Conservation (phyloP, 2,329 filamentous ascomycete genomes). For the Diaporthe citriasiana region DNA sequence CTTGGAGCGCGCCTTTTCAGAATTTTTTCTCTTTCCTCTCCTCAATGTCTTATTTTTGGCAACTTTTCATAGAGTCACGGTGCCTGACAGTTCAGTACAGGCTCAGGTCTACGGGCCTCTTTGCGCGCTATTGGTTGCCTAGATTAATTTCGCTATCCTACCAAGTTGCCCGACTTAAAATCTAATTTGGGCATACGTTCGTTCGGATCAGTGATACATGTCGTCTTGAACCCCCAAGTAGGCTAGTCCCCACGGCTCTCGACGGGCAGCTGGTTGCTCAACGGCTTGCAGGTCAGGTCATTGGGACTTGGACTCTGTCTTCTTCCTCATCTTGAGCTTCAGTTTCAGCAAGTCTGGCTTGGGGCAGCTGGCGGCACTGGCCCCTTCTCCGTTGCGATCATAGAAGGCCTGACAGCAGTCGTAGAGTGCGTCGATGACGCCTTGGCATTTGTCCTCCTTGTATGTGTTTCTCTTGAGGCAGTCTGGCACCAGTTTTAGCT, state of each 20-base stretch:
- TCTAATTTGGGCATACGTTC: conserved; percentile 55
- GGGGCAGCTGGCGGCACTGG: conserved; percentile 86
- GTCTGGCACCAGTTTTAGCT: conserved; percentile 62
- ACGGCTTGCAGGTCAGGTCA: conserved; percentile 5
- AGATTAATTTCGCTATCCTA: conserved; percentile 84
- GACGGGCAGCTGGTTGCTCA: background rate
- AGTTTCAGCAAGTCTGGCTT: conserved; percentile 83
- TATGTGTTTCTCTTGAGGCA: conserved; percentile 89
- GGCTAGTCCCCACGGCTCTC: background rate
- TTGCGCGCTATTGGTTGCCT: conserved; percentile 98
- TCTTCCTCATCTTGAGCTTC: conserved; percentile 82
- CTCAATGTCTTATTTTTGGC: conserved; percentile 81
- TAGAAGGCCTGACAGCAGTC: conserved; percentile 96
- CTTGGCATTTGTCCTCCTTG: conserved; percentile 86
- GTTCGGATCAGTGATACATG: conserved; percentile 56
- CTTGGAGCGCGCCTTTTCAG: conserved; percentile 45
- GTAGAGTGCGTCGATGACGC: conserved; percentile 86
- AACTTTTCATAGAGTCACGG: conserved; percentile 99
- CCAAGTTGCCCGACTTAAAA: conserved; percentile 74
- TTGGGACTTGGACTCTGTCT: conserved; percentile 39
- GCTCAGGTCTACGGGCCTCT: conserved; percentile 88
- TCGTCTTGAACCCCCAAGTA: background rate
- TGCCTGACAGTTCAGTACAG: conserved; percentile 87
- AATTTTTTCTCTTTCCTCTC: conserved; percentile 65
- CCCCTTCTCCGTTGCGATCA: conserved; percentile 80